Evolutionary conservation across 345 rosid species (phyloP).

Genomic region (Aquilaria yunnanensis): DNA sequence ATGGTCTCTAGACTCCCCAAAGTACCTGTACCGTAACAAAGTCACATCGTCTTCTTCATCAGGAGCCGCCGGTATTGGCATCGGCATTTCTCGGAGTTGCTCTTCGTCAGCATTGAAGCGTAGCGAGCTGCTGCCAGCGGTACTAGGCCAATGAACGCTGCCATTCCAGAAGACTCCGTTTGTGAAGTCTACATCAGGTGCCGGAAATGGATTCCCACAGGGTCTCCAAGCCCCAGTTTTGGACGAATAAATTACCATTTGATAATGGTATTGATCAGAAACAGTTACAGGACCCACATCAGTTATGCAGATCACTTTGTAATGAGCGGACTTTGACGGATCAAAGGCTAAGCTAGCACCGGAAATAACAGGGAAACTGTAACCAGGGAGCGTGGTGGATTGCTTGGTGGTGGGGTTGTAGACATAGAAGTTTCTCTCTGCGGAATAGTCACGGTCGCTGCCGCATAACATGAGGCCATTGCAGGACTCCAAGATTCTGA

Average conservation of each 20-base stretch:
- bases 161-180: constrained; percentile 25
- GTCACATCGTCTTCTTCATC: not conserved
- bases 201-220: constrained; percentile 10
- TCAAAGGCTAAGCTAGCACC: constrained; percentile 34
- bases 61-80: constrained; percentile 7
- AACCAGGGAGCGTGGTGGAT: constrained; percentile 8
- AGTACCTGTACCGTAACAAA: not conserved
- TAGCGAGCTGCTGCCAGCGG: constrained; percentile 8
- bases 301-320: constrained; percentile 30
- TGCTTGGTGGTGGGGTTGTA: constrained; percentile 37
- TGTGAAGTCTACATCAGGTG: not conserved
- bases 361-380: not conserved
- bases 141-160: constrained; percentile 27
- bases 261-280: constrained; percentile 2
- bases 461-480: constrained; percentile 43
- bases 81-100: constrained; percentile 21
- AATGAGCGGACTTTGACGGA: constrained; percentile 29
- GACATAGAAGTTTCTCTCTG: constrained; percentile 16
- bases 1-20: constrained; percentile 22
- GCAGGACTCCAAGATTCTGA: constrained; percentile 37
- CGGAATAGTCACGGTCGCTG: constrained; percentile 8
- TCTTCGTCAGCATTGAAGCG: constrained; percentile 23
- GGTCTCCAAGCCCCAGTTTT: constrained; percentile 28
- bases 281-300: not conserved
- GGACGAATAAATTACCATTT: constrained; percentile 30